These are phyloP conservation scores for Aspergillus transmontanensis DNA, from an alignment of 2,329 filamentous ascomycete genomes.

Conservation along the genomic window DNA sequence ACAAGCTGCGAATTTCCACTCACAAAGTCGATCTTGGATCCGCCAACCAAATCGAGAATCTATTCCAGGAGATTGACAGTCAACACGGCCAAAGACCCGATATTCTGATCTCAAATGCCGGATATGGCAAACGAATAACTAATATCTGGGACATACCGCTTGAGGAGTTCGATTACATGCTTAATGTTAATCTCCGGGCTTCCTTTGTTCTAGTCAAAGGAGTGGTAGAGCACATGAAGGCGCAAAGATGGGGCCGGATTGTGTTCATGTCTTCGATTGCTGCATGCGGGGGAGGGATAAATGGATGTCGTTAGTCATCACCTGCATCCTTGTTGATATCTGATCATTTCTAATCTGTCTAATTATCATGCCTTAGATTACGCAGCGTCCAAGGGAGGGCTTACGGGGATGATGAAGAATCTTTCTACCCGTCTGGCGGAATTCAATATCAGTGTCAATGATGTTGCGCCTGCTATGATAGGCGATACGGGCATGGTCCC, in stretches of 20 bases:
- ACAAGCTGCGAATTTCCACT: slow-evolving; percentile 49
- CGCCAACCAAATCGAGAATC: slow-evolving; percentile 54
- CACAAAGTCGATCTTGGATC: slow-evolving; percentile 63
- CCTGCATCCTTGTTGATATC: slow-evolving; percentile 8
- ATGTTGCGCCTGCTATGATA: slow-evolving; percentile 70
- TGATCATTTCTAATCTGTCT: slow-evolving; percentile 4
- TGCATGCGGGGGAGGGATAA: slow-evolving; percentile 64
- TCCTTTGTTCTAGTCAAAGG: slow-evolving; percentile 65
- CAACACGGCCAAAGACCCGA: slow-evolving; percentile 60
- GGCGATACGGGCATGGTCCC: slow-evolving; percentile 66
- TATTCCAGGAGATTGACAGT: slow-evolving; percentile 58
- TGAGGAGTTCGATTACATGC: slow-evolving; percentile 66
- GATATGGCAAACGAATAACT: slow-evolving; percentile 63
- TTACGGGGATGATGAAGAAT: slow-evolving; percentile 68
- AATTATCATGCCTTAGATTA: slow-evolving; percentile 39
- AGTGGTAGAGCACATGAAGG: slow-evolving; percentile 62
- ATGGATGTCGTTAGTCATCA: slow-evolving; percentile 53
- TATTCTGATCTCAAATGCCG: slow-evolving; percentile 68
- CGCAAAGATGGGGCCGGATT: slow-evolving; percentile 64
- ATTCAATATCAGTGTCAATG: slow-evolving; percentile 66
- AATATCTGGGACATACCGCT: slow-evolving; percentile 61
- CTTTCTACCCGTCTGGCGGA: slow-evolving; percentile 61
- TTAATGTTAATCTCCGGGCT: slow-evolving; percentile 64
- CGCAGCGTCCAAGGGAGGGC: slow-evolving; percentile 63
- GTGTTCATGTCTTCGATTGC: slow-evolving; percentile 67